Conservation (phyloP, 495 filamentous ascomycete genomes). For the Lasiosphaeria hispida region DNA sequence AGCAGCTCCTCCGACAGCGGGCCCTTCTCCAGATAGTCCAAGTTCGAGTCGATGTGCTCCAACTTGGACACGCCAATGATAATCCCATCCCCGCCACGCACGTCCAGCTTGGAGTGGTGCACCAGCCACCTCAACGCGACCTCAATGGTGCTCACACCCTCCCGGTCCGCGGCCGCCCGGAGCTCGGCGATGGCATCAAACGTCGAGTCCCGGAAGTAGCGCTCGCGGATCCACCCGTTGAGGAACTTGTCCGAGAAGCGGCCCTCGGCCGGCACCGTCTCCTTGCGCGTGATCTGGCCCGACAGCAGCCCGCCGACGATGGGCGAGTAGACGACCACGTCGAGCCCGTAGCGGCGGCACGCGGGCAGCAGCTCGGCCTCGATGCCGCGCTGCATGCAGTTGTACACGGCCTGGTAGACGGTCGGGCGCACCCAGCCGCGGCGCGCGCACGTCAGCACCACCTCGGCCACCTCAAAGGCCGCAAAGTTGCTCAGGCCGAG, state of each 20-base stretch:
- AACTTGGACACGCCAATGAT: conserved; percentile 54
- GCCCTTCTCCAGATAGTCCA: conserved; percentile 55
- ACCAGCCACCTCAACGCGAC: conserved; percentile 71
- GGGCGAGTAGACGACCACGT: conserved; percentile 78
- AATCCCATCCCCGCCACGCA: conserved; percentile 61
- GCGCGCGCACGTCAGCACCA: conserved; percentile 68
- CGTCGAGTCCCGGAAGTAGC: conserved; percentile 70
- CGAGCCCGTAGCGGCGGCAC: conserved; percentile 72
- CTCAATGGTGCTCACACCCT: conserved; percentile 68
- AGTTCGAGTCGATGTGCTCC: conserved; percentile 51
- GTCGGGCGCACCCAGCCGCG: conserved; percentile 65
- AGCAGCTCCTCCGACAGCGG: conserved; percentile 70
- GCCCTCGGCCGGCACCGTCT: conserved; percentile 59
- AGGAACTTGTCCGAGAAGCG: conserved; percentile 55
- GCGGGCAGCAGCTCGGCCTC: conserved; percentile 72
- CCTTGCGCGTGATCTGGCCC: conserved; percentile 54
- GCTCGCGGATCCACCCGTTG: conserved; percentile 55
- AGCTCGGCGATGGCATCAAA: conserved; percentile 69
- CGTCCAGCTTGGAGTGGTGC: conserved; percentile 69
- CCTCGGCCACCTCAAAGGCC: conserved; percentile 80
- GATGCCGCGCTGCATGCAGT: conserved; percentile 61
- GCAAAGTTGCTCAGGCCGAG: conserved; percentile 77
- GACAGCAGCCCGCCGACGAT: conserved; percentile 73
- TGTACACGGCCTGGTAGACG: conserved; percentile 65
- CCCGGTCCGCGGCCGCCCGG: conserved; percentile 63